Base-by-base conservation (phyloP, 176 grass and related monocot species). In the Bromus sterilis region DNA sequence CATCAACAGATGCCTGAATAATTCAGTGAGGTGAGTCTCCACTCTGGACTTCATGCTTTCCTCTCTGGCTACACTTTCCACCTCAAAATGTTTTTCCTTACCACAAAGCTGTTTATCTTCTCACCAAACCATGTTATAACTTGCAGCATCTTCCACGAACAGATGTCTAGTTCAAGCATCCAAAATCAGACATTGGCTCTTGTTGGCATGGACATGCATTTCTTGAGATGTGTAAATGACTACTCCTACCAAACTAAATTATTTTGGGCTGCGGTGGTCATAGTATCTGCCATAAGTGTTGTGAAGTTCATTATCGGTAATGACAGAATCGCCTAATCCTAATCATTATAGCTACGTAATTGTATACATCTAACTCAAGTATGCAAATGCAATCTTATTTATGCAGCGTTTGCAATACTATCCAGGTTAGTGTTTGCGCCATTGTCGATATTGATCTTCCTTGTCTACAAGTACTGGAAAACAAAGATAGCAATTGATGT, bases 171-270 rank as follows among this genome's bases (percentile, higher is more conserved):
- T 71, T 44, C 39, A 44, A 71, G 1, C 39, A 43, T 71, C 23
- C 67, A 5, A 43, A 44, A 15, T 4, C 0, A 16, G 23, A 43
- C 0, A 16, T 71, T 0, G 0, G 67, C 1, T 0, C 43, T 71
- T 71, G 0, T 71, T 71, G 39, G 0, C 12, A 43, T 71, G 1
- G 39, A 71, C 39, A 0, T 71, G 6, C 23, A 0, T 44, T 71
- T 71, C 24, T 29, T 71, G 67, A 0, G 6, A 71, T 71, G 67
- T 71, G 36, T 69, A 15, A 4, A 40, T 14, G 0, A 67, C 10
- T 0, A 41, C 65, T 24, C 34, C 66, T 25, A 13, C 5, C 0
- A 6, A 3, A 41, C 11, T 0, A 70, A 70, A 43, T 43, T 70
- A 43, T 70, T 2, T 70, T 42, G n/a, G 66, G 66, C 66, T 0